Evolutionary conservation across 495 filamentous ascomycete species (phyloP), one percentile per base, ranked within the genome.

Genomic region (Echria macrotheca): DNA sequence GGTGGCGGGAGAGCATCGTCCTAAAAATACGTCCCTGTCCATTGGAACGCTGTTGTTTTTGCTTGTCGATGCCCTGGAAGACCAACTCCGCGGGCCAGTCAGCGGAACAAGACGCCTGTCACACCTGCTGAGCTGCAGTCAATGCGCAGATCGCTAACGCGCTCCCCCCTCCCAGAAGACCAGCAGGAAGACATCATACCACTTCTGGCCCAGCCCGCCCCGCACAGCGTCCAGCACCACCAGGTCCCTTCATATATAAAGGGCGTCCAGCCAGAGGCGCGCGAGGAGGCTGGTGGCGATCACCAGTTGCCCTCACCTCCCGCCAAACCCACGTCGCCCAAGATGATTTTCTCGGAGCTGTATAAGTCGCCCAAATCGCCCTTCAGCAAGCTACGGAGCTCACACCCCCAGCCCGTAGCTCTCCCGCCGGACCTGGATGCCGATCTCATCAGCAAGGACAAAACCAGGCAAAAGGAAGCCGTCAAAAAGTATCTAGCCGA

Each of bases 381-480:
- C 15, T 60, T 74, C 23, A 68, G 58, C 40, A 71, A 68, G 52
- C 51, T 73, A 46, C 64, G 69, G 22, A 58, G 60, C 45, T 63
- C 69, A 9, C 57, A 64, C 40, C 53, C 64, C 9, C 55, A 65
- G 14, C 46, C 55, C 29, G 24, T 37, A 29, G 38, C 56, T 32
- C 47, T 45, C 19, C 49, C 53, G 2, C 25, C 59, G 32, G 68
- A 77, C 37, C 67, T 76, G 53, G 73, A 78, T 42, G 70, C 72
- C 23, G 77, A 80, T 55, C 68, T 80, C 5, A 54, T 77, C 31
- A 74, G 72, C 51, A 67, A 63, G 50, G 78, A 81, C 61, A 79
- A 78, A 57, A 42, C 60, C 21, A 72, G 70, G 61, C 70, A 75
- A 49, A 79, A 78, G 59, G 72, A 75, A 47, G 75, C 76, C 14